Conservation (phyloP, 2,329 filamentous ascomycete genomes). For the Aureobasidium lini region DNA sequence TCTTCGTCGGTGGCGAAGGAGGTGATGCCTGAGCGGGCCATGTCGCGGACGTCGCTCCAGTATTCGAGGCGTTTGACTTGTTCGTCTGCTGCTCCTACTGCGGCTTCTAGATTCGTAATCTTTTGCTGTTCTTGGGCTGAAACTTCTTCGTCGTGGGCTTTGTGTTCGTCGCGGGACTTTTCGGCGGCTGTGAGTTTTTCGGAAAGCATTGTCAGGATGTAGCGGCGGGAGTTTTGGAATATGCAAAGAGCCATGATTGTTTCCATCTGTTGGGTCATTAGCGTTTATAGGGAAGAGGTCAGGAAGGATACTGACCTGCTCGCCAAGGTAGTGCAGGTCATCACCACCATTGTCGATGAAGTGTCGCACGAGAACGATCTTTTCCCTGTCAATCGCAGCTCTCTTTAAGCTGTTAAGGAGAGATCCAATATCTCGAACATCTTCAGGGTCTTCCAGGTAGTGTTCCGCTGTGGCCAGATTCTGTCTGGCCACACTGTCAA, state of each 20-base stretch:
- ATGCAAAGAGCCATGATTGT: constrained; percentile 81
- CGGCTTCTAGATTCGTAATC: constrained; percentile 63
- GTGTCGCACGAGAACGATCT: constrained; percentile 71
- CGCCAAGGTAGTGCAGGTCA: constrained; percentile 67
- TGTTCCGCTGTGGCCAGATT: constrained; percentile 32
- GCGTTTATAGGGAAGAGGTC: too few relatives aligned
- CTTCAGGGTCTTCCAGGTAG: constrained; percentile 41
- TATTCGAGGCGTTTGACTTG: constrained; percentile 77
- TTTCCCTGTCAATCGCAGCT: constrained; percentile 81
- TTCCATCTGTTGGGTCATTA: too few relatives aligned
- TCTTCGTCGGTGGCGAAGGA: constrained; percentile 26
- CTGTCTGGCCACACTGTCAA: neutral
- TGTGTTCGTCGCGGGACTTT: constrained; percentile 42
- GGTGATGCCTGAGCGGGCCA: constrained; percentile 32
- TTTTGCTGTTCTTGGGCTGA: constrained; percentile 43
- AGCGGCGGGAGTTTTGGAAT: constrained; percentile 78
- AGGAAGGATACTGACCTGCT: constrained; percentile 37
- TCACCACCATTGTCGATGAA: constrained; percentile 72
- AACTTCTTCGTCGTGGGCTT: constrained; percentile 32
- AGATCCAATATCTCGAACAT: constrained; percentile 57
- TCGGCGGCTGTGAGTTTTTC: constrained; percentile 51
- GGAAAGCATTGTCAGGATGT: constrained; percentile 63
- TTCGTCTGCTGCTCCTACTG: constrained; percentile 67
- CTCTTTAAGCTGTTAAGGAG: constrained; percentile 61
- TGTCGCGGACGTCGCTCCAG: constrained; percentile 63